Evolutionary conservation across 2,329 filamentous ascomycete genomes (phyloP).

Genomic region (Fusarium sterilihyphosum): DNA sequence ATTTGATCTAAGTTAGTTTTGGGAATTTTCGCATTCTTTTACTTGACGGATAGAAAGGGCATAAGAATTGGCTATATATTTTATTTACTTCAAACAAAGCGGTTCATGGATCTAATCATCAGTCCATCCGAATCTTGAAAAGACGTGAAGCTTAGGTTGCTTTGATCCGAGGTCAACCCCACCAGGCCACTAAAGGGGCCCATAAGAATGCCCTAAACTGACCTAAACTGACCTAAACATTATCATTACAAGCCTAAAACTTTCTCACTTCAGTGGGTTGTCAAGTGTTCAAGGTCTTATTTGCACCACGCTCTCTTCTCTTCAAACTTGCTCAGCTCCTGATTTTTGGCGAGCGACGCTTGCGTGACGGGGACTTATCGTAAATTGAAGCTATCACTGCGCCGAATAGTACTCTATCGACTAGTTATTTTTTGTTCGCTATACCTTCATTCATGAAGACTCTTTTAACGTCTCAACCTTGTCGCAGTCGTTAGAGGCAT

Average conservation of each 20-base stretch:
- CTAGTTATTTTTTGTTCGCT: not conserved
- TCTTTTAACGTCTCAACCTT: too few species aligned
- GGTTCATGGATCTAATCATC: not conserved
- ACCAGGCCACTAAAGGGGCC: not conserved
- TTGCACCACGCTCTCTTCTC: not conserved
- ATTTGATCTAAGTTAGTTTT: slow-evolving; percentile 1
- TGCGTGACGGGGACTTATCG: accelerated
- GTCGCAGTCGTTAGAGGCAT: too few species aligned
- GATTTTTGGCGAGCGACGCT: not conserved
- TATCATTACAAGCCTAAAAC: not conserved
- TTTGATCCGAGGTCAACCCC: not conserved
- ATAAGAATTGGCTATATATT: not conserved
- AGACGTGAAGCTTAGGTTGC: not conserved
- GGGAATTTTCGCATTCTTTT: not conserved
- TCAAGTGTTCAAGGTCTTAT: too few species aligned
- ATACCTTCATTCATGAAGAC: not conserved
- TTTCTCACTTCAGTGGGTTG: too few species aligned
- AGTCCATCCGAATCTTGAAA: not conserved
- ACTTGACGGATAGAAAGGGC: not conserved
- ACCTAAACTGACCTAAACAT: not conserved
- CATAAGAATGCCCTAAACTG: not conserved
- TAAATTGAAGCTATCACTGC: not conserved
- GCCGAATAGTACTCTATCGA: too few species aligned
- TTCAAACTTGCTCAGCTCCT: not conserved
- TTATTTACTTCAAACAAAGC: not conserved